Evolutionary conservation across 1,284 basidiomycete species (phyloP).

Genomic region (Boletus mariae): DNA sequence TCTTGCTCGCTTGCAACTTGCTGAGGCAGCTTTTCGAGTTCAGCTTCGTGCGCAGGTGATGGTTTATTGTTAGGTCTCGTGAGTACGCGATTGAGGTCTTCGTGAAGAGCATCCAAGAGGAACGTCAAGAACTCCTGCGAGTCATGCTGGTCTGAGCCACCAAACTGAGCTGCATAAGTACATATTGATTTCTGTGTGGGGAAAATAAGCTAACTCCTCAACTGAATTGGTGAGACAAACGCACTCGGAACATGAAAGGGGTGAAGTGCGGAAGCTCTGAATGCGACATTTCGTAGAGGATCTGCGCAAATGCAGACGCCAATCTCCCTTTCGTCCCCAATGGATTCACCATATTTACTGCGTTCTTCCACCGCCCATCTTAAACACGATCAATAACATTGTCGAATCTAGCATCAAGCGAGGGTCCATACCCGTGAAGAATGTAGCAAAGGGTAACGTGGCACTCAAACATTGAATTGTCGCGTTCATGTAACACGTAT

Average conservation of each 20-base stretch:
- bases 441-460: constrained; percentile 85
- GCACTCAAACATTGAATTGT: constrained; percentile 94
- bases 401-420: neutral
- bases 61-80: constrained; percentile 69
- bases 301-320: constrained; percentile 78
- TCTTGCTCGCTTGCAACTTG: constrained; percentile 92
- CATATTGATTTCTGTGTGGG: constrained; percentile 73
- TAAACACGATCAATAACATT: constrained; percentile 8
- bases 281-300: constrained; percentile 87
- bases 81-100: constrained; percentile 90
- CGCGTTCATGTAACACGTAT: constrained; percentile 99
- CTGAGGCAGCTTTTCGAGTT: constrained; percentile 81
- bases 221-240: constrained; percentile 22
- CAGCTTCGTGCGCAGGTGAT: constrained; percentile 84
- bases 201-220: neutral
- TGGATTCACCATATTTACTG: constrained; percentile 86
- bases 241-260: constrained; percentile 83
- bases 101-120: constrained; percentile 92
- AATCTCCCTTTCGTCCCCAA: constrained; percentile 87
- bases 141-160: constrained; percentile 92
- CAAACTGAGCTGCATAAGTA: constrained; percentile 82
- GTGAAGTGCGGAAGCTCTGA: constrained; percentile 82
- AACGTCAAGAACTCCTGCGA: constrained; percentile 97
- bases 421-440: constrained; percentile 69
- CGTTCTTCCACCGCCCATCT: constrained; percentile 86